Evolutionary conservation across 306 rosid species (phyloP).

Genomic region (Acacia melanoxylon): DNA sequence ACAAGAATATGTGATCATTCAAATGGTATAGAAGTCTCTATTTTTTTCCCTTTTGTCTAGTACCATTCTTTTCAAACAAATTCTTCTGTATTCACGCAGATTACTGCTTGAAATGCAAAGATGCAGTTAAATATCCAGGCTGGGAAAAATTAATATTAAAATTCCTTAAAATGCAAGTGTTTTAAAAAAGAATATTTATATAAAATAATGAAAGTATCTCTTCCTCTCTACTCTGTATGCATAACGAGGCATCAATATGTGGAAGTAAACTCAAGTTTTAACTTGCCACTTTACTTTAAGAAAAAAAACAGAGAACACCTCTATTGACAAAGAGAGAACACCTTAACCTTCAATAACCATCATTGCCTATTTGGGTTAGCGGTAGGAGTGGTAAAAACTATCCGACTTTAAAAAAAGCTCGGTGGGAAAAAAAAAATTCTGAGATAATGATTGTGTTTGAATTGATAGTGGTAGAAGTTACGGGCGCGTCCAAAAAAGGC

Average conservation of each 20-base stretch:
- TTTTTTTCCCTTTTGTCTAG: neutral
- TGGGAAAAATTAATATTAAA: neutral
- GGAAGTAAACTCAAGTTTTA: neutral
- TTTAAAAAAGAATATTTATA: neutral
- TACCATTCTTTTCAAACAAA: neutral
- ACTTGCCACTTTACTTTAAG: no score
- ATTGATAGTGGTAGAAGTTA: no score
- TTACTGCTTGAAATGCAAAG: neutral
- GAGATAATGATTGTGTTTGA: no score
- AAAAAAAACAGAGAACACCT: no score
- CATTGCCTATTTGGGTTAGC: no score
- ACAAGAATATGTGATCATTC: constrained; percentile 13
- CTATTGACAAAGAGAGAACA: neutral
- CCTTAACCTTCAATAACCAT: neutral
- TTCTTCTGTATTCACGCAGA: neutral
- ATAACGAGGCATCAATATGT: neutral
- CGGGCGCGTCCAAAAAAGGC: no score
- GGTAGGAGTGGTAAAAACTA: no score
- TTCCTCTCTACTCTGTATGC: neutral
- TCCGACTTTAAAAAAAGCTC: no score
- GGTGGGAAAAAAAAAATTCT: no score
- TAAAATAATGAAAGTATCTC: neutral
- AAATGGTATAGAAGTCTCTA: neutral
- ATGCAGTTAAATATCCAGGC: neutral
- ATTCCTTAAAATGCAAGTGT: neutral